phyloP scores from a whole-genome alignment of 2,329 filamentous ascomycete species.

The Paecilomyces sp. region DNA sequence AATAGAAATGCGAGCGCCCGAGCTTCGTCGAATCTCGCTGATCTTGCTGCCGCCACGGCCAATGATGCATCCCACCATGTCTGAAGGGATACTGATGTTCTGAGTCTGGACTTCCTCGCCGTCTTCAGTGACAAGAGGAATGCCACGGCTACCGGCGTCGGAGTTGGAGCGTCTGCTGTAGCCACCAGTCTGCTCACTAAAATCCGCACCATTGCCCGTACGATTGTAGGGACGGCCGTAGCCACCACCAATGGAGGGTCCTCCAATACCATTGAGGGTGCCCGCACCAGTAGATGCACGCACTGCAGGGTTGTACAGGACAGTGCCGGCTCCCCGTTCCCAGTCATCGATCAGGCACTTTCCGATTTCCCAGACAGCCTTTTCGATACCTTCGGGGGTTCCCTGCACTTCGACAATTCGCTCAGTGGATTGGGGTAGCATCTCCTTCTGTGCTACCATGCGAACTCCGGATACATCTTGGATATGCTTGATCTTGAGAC shows the following conservation, averaged over 20 bases:
- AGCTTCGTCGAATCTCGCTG: slow-evolving; percentile 95
- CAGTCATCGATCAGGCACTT: slow-evolving; percentile 97
- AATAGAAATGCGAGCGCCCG: slow-evolving; percentile 93
- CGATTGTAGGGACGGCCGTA: slow-evolving; percentile 70
- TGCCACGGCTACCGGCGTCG: slow-evolving; percentile 71
- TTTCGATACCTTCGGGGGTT: slow-evolving; percentile 88
- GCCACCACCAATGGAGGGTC: slow-evolving; percentile 45
- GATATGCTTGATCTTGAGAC: slow-evolving; percentile 98
- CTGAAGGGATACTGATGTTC: slow-evolving; percentile 98
- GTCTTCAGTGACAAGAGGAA: slow-evolving; percentile 86
- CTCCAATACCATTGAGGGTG: slow-evolving; percentile 42
- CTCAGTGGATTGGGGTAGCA: slow-evolving; percentile 98
- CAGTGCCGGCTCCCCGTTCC: slow-evolving; percentile 93
- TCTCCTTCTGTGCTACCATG: slow-evolving; percentile 99
- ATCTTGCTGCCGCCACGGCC: slow-evolving; percentile 94
- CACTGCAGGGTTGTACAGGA: slow-evolving; percentile 94
- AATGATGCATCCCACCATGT: slow-evolving; percentile 99
- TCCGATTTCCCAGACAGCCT: slow-evolving; percentile 96
- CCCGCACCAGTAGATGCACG: slow-evolving; percentile 64
- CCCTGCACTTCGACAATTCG: slow-evolving; percentile 96
- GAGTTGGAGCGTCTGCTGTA: slow-evolving; percentile 77
- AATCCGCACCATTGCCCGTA: slow-evolving; percentile 95
- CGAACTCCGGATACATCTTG: slow-evolving; percentile 94
- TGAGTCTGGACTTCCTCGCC: slow-evolving; percentile 94
- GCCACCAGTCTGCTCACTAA: slow-evolving; percentile 71